Conservation (phyloP, 768 basidiomycete species). For the Dendrothele bispora region DNA sequence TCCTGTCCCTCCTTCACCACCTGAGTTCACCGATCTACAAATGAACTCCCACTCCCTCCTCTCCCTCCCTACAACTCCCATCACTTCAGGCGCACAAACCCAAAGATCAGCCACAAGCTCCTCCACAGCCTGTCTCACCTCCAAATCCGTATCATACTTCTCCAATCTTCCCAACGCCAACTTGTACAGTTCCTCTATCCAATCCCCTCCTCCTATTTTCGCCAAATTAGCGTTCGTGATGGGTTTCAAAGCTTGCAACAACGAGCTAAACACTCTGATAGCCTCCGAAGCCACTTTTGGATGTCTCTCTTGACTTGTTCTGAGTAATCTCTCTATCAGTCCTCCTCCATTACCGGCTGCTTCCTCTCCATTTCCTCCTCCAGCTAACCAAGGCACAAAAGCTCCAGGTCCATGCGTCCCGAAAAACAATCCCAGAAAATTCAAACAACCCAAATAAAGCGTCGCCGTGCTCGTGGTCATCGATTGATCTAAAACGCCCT, state of each 20-base stretch:
- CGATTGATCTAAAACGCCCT: constrained; percentile 62
- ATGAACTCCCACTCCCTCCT: constrained; percentile 82
- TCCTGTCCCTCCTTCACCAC: too few species aligned
- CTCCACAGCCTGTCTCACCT: constrained; percentile 83
- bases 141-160: constrained; percentile 86
- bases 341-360: too few species aligned
- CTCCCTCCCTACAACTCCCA: constrained; percentile 59
- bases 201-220: too few species aligned
- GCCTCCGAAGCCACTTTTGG: constrained; percentile 88
- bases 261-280: constrained; percentile 82
- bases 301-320: constrained; percentile 76
- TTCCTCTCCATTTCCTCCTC: too few species aligned
- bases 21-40: too few species aligned
- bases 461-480: constrained; percentile 77
- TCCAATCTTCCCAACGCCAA: constrained; percentile 70
- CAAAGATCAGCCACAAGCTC: constrained; percentile 85
- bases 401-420: constrained; percentile 60
- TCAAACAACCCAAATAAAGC: constrained; percentile 79
- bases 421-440: constrained; percentile 86
- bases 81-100: constrained; percentile 78
- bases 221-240: constrained; percentile 51
- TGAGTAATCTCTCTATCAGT: constrained; percentile 74
- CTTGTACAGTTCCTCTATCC: constrained; percentile 73
- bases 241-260: constrained; percentile 76
- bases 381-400: constrained; percentile 60